Conservation (phyloP, 1,284 basidiomycete genomes). For the Hymenochaete sp. region DNA sequence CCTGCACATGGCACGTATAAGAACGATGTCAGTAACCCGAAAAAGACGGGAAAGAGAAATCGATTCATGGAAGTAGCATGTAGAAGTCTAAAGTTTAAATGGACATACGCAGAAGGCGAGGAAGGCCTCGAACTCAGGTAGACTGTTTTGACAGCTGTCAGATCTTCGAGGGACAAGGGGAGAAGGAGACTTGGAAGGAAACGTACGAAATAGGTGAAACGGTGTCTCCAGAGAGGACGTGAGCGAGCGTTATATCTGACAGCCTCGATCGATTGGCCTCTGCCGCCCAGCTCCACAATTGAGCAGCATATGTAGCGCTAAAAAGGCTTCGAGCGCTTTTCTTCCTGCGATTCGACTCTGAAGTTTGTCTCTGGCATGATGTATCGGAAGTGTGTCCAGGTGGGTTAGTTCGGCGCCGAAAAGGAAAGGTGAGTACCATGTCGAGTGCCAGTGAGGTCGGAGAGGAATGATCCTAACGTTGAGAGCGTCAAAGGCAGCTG, state of each 20-base stretch:
- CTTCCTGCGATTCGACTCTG: too few species aligned
- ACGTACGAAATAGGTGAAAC: constrained; percentile 33
- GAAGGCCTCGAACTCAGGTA: constrained; percentile 33
- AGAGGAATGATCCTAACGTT: too few species aligned
- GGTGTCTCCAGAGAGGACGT: constrained; percentile 33
- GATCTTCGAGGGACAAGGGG: neutral
- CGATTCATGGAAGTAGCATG: constrained; percentile 1
- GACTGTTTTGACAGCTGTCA: constrained; percentile 18
- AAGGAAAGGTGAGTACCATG: too few species aligned
- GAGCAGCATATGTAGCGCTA: too few species aligned
- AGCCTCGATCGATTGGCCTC: constrained; percentile 7
- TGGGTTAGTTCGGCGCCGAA: too few species aligned
- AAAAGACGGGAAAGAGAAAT: neutral
- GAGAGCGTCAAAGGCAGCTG: too few species aligned
- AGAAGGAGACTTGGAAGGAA: neutral
- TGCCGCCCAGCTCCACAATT: constrained; percentile 8
- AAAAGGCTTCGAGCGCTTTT: too few species aligned
- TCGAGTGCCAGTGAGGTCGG: too few species aligned
- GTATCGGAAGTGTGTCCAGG: too few species aligned
- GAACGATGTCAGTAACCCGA: too few species aligned
- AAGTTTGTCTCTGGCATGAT: too few species aligned
- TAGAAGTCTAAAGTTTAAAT: constrained; percentile 1
- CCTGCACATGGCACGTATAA: too few species aligned
- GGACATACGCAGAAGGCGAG: constrained; percentile 24
- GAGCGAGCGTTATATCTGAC: constrained; percentile 21